Evolutionary conservation across 2,329 filamentous ascomycete genomes (phyloP), one percentile per base, ranked within the genome.

Genomic region (Stagonosporopsis chrysanthemi): DNA sequence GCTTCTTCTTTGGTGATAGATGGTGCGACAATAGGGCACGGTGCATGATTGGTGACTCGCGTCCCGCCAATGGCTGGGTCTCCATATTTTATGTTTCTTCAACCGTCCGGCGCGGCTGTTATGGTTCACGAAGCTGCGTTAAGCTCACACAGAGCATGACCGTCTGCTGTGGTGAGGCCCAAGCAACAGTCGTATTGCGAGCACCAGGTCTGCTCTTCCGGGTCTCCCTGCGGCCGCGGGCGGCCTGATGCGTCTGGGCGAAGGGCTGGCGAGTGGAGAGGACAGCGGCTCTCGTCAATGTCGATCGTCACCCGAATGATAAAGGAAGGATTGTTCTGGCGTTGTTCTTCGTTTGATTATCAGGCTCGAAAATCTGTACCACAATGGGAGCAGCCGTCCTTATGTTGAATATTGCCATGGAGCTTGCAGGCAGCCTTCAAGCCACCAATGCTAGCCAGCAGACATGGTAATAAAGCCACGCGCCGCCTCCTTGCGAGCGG

Each of bases 11-110:
- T 56, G 45, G 62, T 49, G 56, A 56, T 60, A 61, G 59, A 73
- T 75, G 73, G 73, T 74, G 72, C 68, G 69, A 74, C 73, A 68
- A n/a, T 46, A 46, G 50, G 54, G 58, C 58, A 52, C 58, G 52
- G 61, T 57, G 53, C 58, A 52, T 61, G 60, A 64, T 56, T 65
- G 57, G 62, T 61, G 70, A 63, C 51, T 63, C 60, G 53, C 53
- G 58, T 63, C 62, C 63, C 51, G 66, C 59, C 39, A 61, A 58
- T 56, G 52, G 50, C 44, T 59, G 61, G 29, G 56, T 52, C 48
- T 42, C 61, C 62, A 68, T 68, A 36, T 19, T 45, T 42, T 38
- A 40, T 40, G 48, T 52, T 48, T 48, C 31, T 48, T 52, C 48
- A 61, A 60, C 51, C 54, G 49, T 60, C 40, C 41, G 56, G 52